A percentile compares a stretch with the other conserved stretches of the same genome.
Evolutionary conservation across 176 grass and related monocot species (phyloP).

Genomic region (Cocos nucifera): DNA sequence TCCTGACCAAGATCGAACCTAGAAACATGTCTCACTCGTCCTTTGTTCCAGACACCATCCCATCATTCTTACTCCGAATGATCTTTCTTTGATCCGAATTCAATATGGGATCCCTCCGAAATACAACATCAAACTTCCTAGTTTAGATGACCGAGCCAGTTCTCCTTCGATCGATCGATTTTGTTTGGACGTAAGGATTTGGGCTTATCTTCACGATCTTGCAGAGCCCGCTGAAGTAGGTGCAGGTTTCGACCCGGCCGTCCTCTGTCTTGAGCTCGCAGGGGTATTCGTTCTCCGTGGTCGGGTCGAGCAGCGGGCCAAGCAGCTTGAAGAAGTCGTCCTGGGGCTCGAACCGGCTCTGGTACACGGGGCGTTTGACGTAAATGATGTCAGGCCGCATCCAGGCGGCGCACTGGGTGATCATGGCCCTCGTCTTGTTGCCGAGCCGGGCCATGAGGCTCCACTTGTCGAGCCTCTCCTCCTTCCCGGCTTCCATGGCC

Average conservation of each 20-base stretch:
- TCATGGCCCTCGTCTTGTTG: slow-evolving; percentile 39
- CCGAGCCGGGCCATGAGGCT: slow-evolving; percentile 74
- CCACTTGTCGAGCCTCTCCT: slow-evolving; percentile 77
- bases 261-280: slow-evolving; percentile 49
- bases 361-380: slow-evolving; percentile 67
- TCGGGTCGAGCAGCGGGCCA: slow-evolving; percentile 54
- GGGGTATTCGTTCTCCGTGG: slow-evolving; percentile 50
- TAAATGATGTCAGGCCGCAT: slow-evolving; percentile 85
- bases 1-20: too few relatives aligned
- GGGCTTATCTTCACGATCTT: slow-evolving; percentile 63
- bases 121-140: too few relatives aligned
- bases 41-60: too few relatives aligned
- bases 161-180: too few relatives aligned
- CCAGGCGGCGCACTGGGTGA: slow-evolving; percentile 85
- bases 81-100: too few relatives aligned
- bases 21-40: too few relatives aligned
- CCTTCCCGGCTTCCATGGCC: slow-evolving; percentile 39
- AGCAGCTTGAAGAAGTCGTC: slow-evolving; percentile 65
- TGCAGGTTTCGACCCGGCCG: slow-evolving; percentile 28
- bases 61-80: too few relatives aligned
- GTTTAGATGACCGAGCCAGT: too few relatives aligned
- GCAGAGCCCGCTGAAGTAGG: slow-evolving; percentile 79
- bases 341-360: slow-evolving; percentile 78
- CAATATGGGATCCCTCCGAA: too few relatives aligned
- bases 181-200: slow-evolving; percentile 91